Evolutionary conservation across 768 basidiomycete species (phyloP).

Genomic region (Grammothele lineata): DNA sequence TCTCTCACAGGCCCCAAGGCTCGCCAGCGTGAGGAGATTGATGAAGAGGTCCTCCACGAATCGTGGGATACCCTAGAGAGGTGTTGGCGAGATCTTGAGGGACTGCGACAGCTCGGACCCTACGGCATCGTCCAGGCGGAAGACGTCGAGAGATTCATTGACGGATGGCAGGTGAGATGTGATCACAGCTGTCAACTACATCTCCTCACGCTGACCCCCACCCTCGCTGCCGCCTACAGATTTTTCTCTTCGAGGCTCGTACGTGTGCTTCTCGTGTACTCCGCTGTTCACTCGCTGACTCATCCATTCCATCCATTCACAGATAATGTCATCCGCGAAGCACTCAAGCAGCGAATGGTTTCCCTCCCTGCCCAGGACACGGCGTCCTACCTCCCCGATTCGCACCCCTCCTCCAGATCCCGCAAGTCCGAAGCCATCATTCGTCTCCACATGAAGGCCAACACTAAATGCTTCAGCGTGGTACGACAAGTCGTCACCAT

Average conservation of each 20-base stretch:
- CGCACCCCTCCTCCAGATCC: constrained; percentile 17
- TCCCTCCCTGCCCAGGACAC: constrained; percentile 18
- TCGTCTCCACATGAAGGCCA: constrained; percentile 40
- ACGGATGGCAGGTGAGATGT: constrained; percentile 81
- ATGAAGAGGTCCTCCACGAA: constrained; percentile 61
- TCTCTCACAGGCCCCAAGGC: constrained; percentile 79
- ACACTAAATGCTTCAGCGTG: constrained; percentile 40
- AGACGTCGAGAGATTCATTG: constrained; percentile 64
- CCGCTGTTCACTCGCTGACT: background rate
- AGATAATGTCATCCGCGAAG: constrained; percentile 87
- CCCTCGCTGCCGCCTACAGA: constrained; percentile 35
- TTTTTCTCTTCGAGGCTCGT: constrained; percentile 90
- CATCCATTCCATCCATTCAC: constrained; percentile 16
- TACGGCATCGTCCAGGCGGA: constrained; percentile 40
- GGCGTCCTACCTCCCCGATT: constrained; percentile 12
- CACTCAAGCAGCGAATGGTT: constrained; percentile 60
- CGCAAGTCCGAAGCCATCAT: constrained; percentile 26
- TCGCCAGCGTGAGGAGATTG: constrained; percentile 50
- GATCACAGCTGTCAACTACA: background rate
- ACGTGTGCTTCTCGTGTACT: constrained; percentile 30
- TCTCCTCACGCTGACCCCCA: background rate
- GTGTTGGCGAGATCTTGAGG: constrained; percentile 83
- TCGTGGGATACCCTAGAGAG: constrained; percentile 83
- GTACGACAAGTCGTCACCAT: constrained; percentile 42
- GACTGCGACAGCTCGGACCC: constrained; percentile 42